Evolutionary conservation across 345 rosid genomes (phyloP).

Genomic region (Geranium rotundifolium): DNA sequence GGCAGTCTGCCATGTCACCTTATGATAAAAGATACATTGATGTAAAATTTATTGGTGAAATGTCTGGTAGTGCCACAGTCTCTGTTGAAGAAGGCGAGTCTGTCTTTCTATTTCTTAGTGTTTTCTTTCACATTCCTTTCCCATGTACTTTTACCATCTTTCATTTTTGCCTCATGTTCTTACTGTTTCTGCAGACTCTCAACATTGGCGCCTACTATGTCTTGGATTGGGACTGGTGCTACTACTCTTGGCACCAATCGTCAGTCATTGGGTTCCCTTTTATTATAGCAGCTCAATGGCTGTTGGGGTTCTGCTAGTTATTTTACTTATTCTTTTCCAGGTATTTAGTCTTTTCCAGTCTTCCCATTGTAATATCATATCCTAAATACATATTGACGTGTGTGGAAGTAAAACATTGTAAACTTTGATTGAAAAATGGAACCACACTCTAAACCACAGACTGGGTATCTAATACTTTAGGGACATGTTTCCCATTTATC

Average conservation of each 20-base stretch:
- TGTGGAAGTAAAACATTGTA: not conserved
- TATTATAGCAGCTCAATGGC: constrained; percentile 92
- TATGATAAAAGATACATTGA: constrained; percentile 61
- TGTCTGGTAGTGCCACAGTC: constrained; percentile 38
- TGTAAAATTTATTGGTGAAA: constrained; percentile 43
- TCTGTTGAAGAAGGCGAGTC: constrained; percentile 47
- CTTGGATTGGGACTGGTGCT: constrained; percentile 50
- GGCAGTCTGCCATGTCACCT: constrained; percentile 70
- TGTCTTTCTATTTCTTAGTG: not conserved
- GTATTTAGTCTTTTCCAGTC: constrained; percentile 22
- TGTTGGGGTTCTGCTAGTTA: constrained; percentile 72
- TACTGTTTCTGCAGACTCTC: constrained; percentile 45
- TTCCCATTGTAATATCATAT: not conserved
- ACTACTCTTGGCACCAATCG: constrained; percentile 60
- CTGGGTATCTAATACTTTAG: not conserved
- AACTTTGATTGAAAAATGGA: not conserved
- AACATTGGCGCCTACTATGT: constrained; percentile 69
- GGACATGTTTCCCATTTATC: not conserved
- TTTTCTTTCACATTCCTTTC: not conserved
- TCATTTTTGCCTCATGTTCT: not conserved
- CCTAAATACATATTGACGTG: not conserved
- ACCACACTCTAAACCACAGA: not conserved
- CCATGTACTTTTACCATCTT: not conserved
- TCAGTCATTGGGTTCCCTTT: constrained; percentile 89
- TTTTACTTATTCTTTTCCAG: constrained; percentile 74